A percentile compares a stretch with the other conserved stretches of the same genome.
Evolutionary conservation across 1,284 basidiomycete species (phyloP).

Genomic region (Pseudozyma sp.): DNA sequence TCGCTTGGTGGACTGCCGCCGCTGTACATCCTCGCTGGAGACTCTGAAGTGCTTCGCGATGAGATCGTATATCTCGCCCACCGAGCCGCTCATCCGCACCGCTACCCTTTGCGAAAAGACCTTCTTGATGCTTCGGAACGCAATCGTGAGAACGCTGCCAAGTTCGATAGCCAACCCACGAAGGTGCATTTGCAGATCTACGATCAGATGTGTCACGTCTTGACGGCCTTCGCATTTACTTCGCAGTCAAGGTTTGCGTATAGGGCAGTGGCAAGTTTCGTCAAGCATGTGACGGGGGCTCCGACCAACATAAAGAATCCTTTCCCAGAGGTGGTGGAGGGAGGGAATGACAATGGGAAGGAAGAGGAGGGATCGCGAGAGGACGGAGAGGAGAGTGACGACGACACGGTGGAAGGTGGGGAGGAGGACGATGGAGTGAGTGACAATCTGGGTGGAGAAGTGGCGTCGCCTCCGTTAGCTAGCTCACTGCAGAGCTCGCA

Average conservation of each 20-base stretch:
- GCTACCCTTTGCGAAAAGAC: conserved; percentile 77
- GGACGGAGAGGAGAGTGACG: not conserved
- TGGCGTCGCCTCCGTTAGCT: conserved; percentile 21
- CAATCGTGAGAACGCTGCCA: conserved; percentile 65
- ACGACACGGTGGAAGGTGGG: conserved; percentile 2
- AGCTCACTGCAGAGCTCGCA: conserved; percentile 20
- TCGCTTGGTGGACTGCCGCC: conserved; percentile 93
- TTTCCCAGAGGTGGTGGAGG: conserved; percentile 47
- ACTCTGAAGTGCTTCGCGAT: conserved; percentile 88
- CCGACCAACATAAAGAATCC: conserved; percentile 55
- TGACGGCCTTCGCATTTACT: conserved; percentile 70
- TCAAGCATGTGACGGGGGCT: conserved; percentile 68
- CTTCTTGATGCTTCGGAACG: conserved; percentile 71
- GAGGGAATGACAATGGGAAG: conserved; percentile 7
- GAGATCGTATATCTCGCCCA: conserved; percentile 89
- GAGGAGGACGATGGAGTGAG: conserved; percentile 16
- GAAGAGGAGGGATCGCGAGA: conserved; percentile 3
- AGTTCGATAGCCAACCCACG: conserved; percentile 75
- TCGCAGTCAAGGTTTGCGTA: conserved; percentile 70
- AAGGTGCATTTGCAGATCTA: conserved; percentile 85
- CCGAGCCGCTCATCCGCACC: conserved; percentile 85
- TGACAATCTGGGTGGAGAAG: conserved; percentile 39
- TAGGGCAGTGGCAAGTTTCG: conserved; percentile 68
- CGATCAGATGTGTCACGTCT: conserved; percentile 72
- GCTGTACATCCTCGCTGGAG: conserved; percentile 81